These are phyloP conservation scores for Penicillium brasilianum DNA, from an alignment of 2,329 filamentous ascomycete genomes.

Conservation along the genomic window DNA sequence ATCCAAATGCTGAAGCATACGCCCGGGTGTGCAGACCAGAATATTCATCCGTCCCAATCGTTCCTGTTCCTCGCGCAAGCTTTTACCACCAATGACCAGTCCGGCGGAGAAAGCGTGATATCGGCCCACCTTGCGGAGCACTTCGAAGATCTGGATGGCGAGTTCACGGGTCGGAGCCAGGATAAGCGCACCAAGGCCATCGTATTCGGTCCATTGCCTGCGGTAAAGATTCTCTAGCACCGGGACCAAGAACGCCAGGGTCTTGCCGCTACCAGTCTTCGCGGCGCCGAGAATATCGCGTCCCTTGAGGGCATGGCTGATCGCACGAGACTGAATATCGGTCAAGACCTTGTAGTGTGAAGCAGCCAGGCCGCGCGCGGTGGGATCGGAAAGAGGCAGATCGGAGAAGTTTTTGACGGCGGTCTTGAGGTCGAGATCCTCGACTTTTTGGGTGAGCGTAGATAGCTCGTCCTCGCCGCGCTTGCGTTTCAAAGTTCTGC, in stretches of 20 bases:
- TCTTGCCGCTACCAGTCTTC: slow-evolving; percentile 95
- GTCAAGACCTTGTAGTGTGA: slow-evolving; percentile 91
- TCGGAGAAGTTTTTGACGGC: slow-evolving; percentile 75
- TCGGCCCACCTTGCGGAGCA: slow-evolving; percentile 85
- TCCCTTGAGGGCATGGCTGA: slow-evolving; percentile 84
- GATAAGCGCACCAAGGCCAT: slow-evolving; percentile 90
- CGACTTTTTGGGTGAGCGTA: slow-evolving; percentile 49
- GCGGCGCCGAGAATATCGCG: slow-evolving; percentile 90
- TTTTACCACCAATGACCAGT: slow-evolving; percentile 91
- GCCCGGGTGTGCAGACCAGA: slow-evolving; percentile 89
- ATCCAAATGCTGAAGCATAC: slow-evolving; percentile 94
- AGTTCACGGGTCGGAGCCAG: slow-evolving; percentile 94
- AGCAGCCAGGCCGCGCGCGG: slow-evolving; percentile 75
- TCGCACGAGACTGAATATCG: slow-evolving; percentile 88
- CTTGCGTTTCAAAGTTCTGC: slow-evolving; percentile 51
- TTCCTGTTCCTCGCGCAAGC: slow-evolving; percentile 82
- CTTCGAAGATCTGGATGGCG: slow-evolving; percentile 95
- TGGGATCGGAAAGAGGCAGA: slow-evolving; percentile 83
- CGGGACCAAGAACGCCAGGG: slow-evolving; percentile 87
- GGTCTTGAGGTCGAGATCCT: slow-evolving; percentile 51
- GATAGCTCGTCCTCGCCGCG: slow-evolving; percentile 52
- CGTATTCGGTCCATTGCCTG: slow-evolving; percentile 84
- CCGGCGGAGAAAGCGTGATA: slow-evolving; percentile 92
- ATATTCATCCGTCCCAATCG: slow-evolving; percentile 93
- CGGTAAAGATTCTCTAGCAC: slow-evolving; percentile 92